phyloP scores from a whole-genome alignment of 768 basidiomycete genomes.

The Tricholoma sp. region DNA sequence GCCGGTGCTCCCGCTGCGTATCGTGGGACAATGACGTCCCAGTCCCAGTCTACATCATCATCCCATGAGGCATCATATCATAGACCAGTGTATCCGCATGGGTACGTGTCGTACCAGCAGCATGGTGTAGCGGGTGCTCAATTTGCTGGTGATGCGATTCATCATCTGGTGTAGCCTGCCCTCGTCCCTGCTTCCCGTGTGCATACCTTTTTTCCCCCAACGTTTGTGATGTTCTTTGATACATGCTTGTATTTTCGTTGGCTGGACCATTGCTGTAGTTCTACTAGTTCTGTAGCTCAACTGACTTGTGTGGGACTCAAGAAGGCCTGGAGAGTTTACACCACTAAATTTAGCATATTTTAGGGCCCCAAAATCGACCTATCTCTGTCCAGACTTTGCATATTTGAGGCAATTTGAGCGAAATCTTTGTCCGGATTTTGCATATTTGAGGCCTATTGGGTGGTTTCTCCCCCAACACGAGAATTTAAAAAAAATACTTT shows the following conservation, averaged over 20 bases:
- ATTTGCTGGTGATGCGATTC: slow-evolving; percentile 1
- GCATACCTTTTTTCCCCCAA: too few species aligned
- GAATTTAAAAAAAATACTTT: too few species aligned
- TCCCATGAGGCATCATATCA: neutral
- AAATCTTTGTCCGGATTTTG: too few species aligned
- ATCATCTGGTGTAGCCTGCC: neutral
- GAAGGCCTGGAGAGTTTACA: too few species aligned
- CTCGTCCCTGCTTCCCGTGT: neutral
- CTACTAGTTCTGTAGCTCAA: neutral
- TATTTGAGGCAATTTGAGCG: too few species aligned
- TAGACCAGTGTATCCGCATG: slow-evolving; percentile 8
- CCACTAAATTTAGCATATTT: too few species aligned
- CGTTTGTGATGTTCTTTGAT: too few species aligned
- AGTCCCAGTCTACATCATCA: neutral
- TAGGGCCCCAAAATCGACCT: too few species aligned
- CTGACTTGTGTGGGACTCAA: too few species aligned
- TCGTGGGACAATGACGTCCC: neutral
- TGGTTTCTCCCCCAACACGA: too few species aligned
- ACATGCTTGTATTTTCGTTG: neutral
- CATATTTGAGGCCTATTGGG: too few species aligned
- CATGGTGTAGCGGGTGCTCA: slow-evolving; percentile 6
- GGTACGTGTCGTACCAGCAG: slow-evolving; percentile 11
- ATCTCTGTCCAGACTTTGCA: too few species aligned
- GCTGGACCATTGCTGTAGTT: neutral
- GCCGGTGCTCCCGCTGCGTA: neutral